Conservation (phyloP, 768 basidiomycete genomes). For the Mycena metata region DNA sequence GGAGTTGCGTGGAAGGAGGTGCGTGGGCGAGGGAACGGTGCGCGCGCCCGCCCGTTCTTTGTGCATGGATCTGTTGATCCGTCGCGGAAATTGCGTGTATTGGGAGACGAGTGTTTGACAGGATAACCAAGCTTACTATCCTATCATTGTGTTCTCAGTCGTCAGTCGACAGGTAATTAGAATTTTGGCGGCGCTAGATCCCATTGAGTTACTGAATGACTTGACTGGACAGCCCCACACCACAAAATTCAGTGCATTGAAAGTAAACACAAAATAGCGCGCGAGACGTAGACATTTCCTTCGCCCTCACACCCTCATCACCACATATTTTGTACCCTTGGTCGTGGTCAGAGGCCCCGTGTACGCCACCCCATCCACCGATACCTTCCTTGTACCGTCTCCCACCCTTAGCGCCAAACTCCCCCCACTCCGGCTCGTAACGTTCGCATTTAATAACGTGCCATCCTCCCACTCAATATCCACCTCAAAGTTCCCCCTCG, state of each 20-base stretch:
- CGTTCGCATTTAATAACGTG: constrained; percentile 8
- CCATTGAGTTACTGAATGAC: background rate
- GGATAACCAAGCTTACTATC: too few species aligned
- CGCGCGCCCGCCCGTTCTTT: too few species aligned
- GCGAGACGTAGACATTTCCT: background rate
- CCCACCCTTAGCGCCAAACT: constrained; percentile 16
- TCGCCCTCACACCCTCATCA: background rate
- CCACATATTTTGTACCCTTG: constrained; percentile 7
- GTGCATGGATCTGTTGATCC: too few species aligned
- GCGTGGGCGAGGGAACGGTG: too few species aligned
- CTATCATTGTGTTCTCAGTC: too few species aligned
- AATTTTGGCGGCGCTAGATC: too few species aligned
- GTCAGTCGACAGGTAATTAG: too few species aligned
- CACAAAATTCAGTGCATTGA: background rate
- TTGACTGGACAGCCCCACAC: background rate
- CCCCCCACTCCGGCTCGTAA: constrained; percentile 2
- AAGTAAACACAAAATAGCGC: constrained; percentile 9
- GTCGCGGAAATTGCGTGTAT: too few species aligned
- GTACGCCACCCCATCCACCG: constrained; percentile 12
- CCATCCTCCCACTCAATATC: constrained; percentile 14
- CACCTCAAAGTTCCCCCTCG: constrained; percentile 20
- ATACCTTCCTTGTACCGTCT: constrained; percentile 13
- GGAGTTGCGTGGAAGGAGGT: too few species aligned
- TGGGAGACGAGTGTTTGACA: too few species aligned
- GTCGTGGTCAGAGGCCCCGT: constrained; percentile 10